phyloP scores from a whole-genome alignment of 768 basidiomycete species.

The Clathrus columnatus region DNA sequence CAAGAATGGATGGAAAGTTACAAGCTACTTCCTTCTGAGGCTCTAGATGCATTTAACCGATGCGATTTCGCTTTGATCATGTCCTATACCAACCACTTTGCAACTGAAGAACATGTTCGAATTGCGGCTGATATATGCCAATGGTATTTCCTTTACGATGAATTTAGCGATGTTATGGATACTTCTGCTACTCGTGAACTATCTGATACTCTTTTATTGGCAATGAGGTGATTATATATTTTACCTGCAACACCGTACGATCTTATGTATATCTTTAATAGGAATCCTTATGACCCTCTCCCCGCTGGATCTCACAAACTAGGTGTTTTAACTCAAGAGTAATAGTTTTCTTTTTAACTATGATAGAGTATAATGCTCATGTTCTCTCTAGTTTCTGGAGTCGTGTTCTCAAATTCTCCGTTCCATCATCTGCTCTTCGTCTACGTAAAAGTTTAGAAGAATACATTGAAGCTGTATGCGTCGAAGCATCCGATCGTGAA shows the following conservation, averaged over 20 bases:
- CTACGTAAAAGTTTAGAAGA: neutral
- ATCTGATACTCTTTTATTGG: neutral
- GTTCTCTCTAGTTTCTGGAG: constrained; percentile 1
- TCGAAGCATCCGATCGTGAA: constrained; percentile 6
- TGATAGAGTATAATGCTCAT: neutral
- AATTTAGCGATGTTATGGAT: constrained; percentile 22
- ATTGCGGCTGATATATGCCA: constrained; percentile 26
- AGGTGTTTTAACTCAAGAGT: neutral
- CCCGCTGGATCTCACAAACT: neutral
- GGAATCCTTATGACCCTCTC: neutral
- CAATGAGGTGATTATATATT: neutral
- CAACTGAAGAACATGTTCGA: constrained; percentile 16
- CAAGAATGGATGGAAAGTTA: constrained; percentile 14
- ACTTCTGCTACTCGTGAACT: neutral
- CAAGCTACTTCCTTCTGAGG: constrained; percentile 12
- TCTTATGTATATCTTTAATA: neutral
- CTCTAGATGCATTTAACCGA: constrained; percentile 17
- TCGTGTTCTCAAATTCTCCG: neutral
- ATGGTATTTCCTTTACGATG: constrained; percentile 25
- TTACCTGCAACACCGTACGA: neutral
- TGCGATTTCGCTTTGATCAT: constrained; percentile 17
- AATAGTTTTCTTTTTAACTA: neutral
- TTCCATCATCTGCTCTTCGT: neutral
- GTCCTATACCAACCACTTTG: neutral
- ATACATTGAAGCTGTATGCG: constrained; percentile 1